Conservation (phyloP, 495 filamentous ascomycete genomes). For the Neurospora sp. region DNA sequence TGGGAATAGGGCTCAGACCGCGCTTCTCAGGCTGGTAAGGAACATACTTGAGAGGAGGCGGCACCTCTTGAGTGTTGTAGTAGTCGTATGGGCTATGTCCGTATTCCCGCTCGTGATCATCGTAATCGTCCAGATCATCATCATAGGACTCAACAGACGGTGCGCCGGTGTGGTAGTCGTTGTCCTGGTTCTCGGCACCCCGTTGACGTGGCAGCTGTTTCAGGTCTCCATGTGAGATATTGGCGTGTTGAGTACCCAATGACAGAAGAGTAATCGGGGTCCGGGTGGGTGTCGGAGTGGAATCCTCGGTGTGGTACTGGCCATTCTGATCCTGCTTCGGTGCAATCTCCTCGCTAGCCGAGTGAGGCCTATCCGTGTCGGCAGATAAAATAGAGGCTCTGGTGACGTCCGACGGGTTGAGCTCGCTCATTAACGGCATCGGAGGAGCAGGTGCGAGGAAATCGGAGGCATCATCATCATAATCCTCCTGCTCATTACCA, state of each 20-base stretch:
- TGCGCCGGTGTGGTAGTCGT: slow-evolving; percentile 34
- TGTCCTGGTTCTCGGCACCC: slow-evolving; percentile 22
- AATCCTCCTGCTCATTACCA: slow-evolving; percentile 20
- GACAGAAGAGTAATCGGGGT: slow-evolving; percentile 29
- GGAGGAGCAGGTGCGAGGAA: slow-evolving; percentile 43
- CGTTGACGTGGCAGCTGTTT: slow-evolving; percentile 32
- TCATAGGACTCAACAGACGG: slow-evolving; percentile 26
- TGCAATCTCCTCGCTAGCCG: slow-evolving; percentile 45
- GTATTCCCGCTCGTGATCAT: slow-evolving; percentile 23
- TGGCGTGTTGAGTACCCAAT: slow-evolving; percentile 39
- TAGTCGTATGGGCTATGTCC: slow-evolving; percentile 39
- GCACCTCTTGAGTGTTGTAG: slow-evolving; percentile 44
- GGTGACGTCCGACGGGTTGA: slow-evolving; percentile 76
- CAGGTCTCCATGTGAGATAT: slow-evolving; percentile 41
- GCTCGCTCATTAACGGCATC: slow-evolving; percentile 77
- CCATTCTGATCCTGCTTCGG: slow-evolving; percentile 15
- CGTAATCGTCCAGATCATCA: slow-evolving; percentile 36
- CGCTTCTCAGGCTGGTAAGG: slow-evolving; percentile 49
- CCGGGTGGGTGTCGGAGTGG: slow-evolving; percentile 32
- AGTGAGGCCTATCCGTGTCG: slow-evolving; percentile 60
- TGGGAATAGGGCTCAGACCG: slow-evolving; percentile 76
- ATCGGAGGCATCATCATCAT: slow-evolving; percentile 30
- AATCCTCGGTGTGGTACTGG: slow-evolving; percentile 12
- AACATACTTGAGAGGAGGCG: slow-evolving; percentile 44
- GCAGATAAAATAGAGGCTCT: slow-evolving; percentile 81